Conservation (phyloP, 176 grass and related monocot genomes). For the Oryza australiensis region DNA sequence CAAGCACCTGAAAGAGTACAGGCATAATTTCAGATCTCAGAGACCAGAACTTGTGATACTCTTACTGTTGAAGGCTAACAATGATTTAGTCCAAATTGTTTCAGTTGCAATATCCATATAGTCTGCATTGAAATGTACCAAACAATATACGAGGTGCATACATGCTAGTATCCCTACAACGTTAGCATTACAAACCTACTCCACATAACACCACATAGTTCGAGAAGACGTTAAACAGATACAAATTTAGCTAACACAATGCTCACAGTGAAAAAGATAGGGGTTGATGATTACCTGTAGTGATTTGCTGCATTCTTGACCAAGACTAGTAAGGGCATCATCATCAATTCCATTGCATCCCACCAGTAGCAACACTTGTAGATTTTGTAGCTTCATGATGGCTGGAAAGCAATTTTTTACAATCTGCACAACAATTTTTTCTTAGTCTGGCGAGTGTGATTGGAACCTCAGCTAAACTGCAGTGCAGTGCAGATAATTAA, state of each 20-base stretch:
- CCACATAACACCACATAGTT: background rate
- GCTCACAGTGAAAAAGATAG: background rate
- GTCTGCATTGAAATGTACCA: background rate
- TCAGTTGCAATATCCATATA: background rate
- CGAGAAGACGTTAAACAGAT: background rate
- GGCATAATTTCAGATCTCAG: conserved; percentile 8
- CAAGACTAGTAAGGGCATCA: conserved; percentile 43
- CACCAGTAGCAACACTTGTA: conserved; percentile 58
- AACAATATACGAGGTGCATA: background rate
- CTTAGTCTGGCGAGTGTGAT: background rate
- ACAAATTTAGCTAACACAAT: background rate
- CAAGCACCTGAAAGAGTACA: conserved; percentile 58
- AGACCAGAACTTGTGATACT: background rate
- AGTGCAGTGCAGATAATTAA: conserved; percentile 10
- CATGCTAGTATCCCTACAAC: background rate
- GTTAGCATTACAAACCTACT: background rate
- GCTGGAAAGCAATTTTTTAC: conserved; percentile 59
- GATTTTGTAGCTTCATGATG: conserved; percentile 63
- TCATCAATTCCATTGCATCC: conserved; percentile 75
- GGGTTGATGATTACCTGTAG: conserved; percentile 51
- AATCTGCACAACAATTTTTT: conserved; percentile 46
- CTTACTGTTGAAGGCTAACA: background rate
- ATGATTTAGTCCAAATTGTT: background rate
- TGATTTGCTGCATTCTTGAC: conserved; percentile 64
- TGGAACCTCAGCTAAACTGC: background rate